These are phyloP conservation scores for Sordariomycetes sp. DNA, from an alignment of 2,329 filamentous ascomycete genomes.

Conservation along the genomic window DNA sequence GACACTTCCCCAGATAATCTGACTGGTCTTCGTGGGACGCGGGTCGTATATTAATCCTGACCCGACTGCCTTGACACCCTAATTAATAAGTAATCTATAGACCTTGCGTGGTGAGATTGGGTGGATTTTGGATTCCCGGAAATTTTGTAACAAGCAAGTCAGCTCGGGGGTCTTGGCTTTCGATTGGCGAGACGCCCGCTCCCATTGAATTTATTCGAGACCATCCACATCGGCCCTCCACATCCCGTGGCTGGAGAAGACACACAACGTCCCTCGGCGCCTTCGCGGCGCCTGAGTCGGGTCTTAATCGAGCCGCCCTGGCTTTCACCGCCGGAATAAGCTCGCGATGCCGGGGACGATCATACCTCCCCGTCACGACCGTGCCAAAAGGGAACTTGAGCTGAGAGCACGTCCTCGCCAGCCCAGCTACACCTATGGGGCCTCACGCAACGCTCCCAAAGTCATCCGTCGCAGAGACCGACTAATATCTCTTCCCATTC, in stretches of 20 bases:
- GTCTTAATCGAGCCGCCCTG: neutral
- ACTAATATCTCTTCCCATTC: no score
- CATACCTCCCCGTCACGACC: neutral
- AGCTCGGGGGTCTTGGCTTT: neutral
- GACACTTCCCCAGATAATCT: neutral
- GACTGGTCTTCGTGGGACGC: neutral
- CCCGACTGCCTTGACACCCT: neutral
- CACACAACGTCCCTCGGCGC: no score
- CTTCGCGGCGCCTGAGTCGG: neutral
- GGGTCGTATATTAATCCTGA: neutral
- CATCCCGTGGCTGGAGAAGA: no score
- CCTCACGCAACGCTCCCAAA: no score
- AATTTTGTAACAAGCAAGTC: neutral
- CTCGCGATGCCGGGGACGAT: conserved; percentile 2
- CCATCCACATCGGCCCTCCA: no score
- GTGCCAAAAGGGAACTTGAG: neutral
- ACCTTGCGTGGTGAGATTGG: neutral
- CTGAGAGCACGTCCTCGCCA: neutral
- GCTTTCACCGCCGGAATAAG: neutral
- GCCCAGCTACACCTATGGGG: neutral
- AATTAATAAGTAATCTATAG: neutral
- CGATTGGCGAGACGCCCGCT: neutral
- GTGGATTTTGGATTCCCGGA: neutral
- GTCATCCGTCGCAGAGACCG: no score
- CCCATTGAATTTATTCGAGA: neutral